phyloP scores from a whole-genome alignment of 805 yeast genomes.

The Pichia nakasei region DNA sequence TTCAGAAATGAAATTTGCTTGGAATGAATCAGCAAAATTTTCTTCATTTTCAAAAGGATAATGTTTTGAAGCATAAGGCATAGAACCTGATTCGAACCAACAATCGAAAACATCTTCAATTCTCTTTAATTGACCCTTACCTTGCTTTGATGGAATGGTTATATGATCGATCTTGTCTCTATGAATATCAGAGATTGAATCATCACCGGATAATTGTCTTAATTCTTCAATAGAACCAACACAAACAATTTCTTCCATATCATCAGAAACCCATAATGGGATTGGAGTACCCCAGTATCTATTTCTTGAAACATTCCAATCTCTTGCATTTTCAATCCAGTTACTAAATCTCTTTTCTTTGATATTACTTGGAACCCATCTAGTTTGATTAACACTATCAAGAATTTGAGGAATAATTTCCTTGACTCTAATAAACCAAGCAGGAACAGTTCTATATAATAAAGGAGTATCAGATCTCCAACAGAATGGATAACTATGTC shows the following conservation, averaged over 20 bases:
- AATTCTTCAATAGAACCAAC: slow-evolving; percentile 87
- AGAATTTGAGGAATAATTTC: slow-evolving; percentile 86
- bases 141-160: slow-evolving; percentile 86
- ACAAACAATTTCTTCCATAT: slow-evolving; percentile 86
- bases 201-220: slow-evolving; percentile 71
- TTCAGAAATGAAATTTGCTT: slow-evolving; percentile 96
- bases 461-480: slow-evolving; percentile 99
- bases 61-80: slow-evolving; percentile 97
- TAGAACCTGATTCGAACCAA: slow-evolving; percentile 99
- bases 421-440: slow-evolving; percentile 93
- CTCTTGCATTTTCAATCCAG: slow-evolving; percentile 98
- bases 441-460: slow-evolving; percentile 92
- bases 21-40: slow-evolving; percentile 65
- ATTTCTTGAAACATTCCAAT: slow-evolving; percentile 97
- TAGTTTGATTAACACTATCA: slow-evolving; percentile 72
- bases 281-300: slow-evolving; percentile 99
- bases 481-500: slow-evolving; percentile 98
- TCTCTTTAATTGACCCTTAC: slow-evolving; percentile 82
- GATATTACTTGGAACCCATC: slow-evolving; percentile 89
- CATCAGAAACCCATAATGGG: slow-evolving; percentile 96
- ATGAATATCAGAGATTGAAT: slow-evolving; percentile 81
- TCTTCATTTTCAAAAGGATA: slow-evolving; percentile 85
- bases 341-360: slow-evolving; percentile 94
- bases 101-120: slow-evolving; percentile 98
- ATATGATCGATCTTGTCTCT: slow-evolving; percentile 87